A percentile compares a stretch with the other conserved stretches of the same genome.
Evolutionary conservation across 129 eudicot species (phyloP).

Genomic region (Deinandra increscens): DNA sequence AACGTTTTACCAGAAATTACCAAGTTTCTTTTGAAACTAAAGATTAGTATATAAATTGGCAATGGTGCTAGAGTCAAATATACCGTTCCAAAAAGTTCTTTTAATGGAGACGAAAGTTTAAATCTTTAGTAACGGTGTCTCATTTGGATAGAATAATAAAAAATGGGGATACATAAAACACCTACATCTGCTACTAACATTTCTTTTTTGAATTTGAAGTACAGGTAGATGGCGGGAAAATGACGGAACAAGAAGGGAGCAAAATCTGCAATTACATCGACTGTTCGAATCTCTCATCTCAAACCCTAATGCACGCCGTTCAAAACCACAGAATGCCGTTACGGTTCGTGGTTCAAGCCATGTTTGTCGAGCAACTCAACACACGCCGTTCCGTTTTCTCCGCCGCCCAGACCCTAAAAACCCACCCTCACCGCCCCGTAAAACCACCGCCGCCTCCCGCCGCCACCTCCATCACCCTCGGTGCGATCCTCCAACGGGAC

Average conservation of each 20-base stretch:
- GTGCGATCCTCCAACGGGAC: conserved; percentile 70
- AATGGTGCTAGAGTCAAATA: too few relatives aligned
- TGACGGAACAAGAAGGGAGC: conserved; percentile 60
- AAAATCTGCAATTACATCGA: conserved; percentile 73
- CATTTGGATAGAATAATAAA: too few relatives aligned
- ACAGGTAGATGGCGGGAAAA: conserved; percentile 47
- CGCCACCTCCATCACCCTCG: conserved; percentile 52
- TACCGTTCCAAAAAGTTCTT: too few relatives aligned
- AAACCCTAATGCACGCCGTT: conserved; percentile 73
- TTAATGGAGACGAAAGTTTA: too few relatives aligned
- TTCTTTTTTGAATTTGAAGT: not conserved
- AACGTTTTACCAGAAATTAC: too few relatives aligned
- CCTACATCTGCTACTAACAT: too few relatives aligned
- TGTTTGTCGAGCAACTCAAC: conserved; percentile 88
- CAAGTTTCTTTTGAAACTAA: too few relatives aligned
- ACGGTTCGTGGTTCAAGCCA: conserved; percentile 83
- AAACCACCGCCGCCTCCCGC: conserved; percentile 7
- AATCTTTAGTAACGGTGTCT: too few relatives aligned
- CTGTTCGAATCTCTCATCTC: conserved; percentile 67
- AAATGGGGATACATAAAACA: too few relatives aligned
- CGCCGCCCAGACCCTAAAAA: conserved; percentile 39
- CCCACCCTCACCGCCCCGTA: conserved; percentile 14
- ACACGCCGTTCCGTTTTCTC: conserved; percentile 71
- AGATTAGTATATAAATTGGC: too few relatives aligned
- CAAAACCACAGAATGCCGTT: conserved; percentile 83